phyloP scores from a whole-genome alignment of 768 basidiomycete species.

The Suillus bovinus region DNA sequence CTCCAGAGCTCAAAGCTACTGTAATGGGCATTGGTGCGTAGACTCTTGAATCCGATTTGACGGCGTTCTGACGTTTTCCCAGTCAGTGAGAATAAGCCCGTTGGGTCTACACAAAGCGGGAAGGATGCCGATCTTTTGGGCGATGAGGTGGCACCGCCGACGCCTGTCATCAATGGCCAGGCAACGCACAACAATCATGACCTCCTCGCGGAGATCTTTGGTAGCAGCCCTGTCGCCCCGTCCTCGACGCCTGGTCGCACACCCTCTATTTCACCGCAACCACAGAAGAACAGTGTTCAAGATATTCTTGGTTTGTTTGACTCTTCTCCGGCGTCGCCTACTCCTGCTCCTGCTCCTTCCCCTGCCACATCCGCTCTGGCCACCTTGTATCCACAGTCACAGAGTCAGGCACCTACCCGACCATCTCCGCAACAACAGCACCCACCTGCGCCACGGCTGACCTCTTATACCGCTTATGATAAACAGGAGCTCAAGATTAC shows the following conservation, averaged over 20 bases:
- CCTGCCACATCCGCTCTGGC: slow-evolving; percentile 25
- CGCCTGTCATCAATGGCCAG: slow-evolving; percentile 44
- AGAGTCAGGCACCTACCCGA: slow-evolving; percentile 36
- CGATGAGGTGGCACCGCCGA: slow-evolving; percentile 58
- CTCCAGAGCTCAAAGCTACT: slow-evolving; percentile 95
- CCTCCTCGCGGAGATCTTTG: slow-evolving; percentile 92
- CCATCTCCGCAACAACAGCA: slow-evolving; percentile 36
- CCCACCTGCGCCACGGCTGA: slow-evolving; percentile 50
- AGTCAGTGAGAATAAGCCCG: slow-evolving; percentile 97
- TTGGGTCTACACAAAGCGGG: slow-evolving; percentile 81
- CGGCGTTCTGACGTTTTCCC: slow-evolving; percentile 10
- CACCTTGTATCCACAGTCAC: slow-evolving; percentile 39
- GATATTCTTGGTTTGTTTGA: slow-evolving; percentile 93
- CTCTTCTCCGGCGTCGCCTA: slow-evolving; percentile 37
- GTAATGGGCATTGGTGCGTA: slow-evolving; percentile 86
- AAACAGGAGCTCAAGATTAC: slow-evolving; percentile 89
- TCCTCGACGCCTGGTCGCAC: slow-evolving; percentile 33
- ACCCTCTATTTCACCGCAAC: slow-evolving; percentile 41
- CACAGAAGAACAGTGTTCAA: slow-evolving; percentile 66
- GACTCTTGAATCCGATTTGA: not conserved
- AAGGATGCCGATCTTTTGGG: slow-evolving; percentile 87
- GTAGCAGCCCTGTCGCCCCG: slow-evolving; percentile 40
- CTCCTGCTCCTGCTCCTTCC: slow-evolving; percentile 8
- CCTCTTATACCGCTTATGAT: slow-evolving; percentile 86
- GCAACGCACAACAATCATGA: slow-evolving; percentile 71